These are phyloP conservation scores for Lentinula edodes DNA, from an alignment of 768 basidiomycete species.

Conservation along the genomic window DNA sequence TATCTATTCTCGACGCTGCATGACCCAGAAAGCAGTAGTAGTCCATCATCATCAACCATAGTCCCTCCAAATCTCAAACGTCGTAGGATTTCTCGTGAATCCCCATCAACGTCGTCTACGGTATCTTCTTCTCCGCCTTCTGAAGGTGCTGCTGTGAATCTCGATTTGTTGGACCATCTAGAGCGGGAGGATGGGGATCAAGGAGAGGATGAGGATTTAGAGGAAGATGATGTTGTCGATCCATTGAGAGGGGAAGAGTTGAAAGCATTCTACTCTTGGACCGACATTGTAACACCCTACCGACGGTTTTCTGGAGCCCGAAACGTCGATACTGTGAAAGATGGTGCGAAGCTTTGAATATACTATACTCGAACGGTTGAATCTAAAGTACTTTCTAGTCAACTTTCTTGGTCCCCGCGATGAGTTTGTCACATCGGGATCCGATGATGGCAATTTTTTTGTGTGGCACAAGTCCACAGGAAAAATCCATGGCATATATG, in stretches of 20 bases:
- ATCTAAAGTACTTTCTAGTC: slow-evolving; percentile 35
- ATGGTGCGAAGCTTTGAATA: slow-evolving; percentile 44
- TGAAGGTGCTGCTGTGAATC: slow-evolving; percentile 16
- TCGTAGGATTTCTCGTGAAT: slow-evolving; percentile 13
- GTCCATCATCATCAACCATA: slow-evolving; percentile 19
- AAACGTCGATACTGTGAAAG: slow-evolving; percentile 83
- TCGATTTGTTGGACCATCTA: slow-evolving; percentile 22
- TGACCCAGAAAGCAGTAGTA: slow-evolving; percentile 32
- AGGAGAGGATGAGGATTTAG: slow-evolving; percentile 24
- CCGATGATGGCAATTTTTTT: slow-evolving; percentile 86
- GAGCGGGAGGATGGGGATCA: slow-evolving; percentile 21
- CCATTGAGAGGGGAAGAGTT: slow-evolving; percentile 21
- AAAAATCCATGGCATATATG: slow-evolving; percentile 66
- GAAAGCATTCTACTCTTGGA: slow-evolving; percentile 22
- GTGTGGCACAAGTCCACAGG: slow-evolving; percentile 75
- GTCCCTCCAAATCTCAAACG: slow-evolving; percentile 23
- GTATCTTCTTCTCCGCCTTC: neutral
- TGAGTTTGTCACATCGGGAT: slow-evolving; percentile 77
- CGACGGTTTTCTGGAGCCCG: slow-evolving; percentile 61
- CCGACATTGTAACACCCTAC: slow-evolving; percentile 60
- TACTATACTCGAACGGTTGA: neutral
- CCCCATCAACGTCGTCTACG: slow-evolving; percentile 8
- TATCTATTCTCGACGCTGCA: slow-evolving; percentile 74
- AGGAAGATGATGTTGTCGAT: slow-evolving; percentile 25
- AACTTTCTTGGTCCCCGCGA: slow-evolving; percentile 79